Base-by-base conservation (phyloP, 2,329 filamentous ascomycete genomes). In the Epichloe aotearoae region DNA sequence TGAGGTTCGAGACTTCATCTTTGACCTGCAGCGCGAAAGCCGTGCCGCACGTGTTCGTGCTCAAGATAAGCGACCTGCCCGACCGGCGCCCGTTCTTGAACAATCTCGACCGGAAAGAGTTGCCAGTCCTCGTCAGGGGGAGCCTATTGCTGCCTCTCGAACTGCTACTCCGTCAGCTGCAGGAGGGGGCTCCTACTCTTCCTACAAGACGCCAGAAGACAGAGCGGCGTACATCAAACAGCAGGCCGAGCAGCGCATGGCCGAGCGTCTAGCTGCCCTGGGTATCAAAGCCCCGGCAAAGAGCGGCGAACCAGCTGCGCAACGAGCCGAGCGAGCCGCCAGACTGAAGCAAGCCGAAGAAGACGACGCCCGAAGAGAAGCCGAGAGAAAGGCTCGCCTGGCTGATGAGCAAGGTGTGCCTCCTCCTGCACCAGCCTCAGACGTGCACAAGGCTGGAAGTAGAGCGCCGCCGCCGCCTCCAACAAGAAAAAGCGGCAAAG, bases 1-100 rank as follows among this genome's bases (percentile, higher is more conserved):
- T 61, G 89, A 95, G 61, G 86, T 97, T 54, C 88, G 89, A 61
- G 93, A 98, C 62, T 97, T 98, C 67, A 98, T 98, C 64, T 97
- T 93, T 64, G 93, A 97, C 58, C 73, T 98, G 49, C 90, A 96
- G 65, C 82, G 91, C 54, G 86, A 83, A 55, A 94, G 88, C 65
- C 82, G 89, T 56, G 77, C 88, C 56, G 76, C 87, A 49, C 83
- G 83, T 53, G 70, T 94, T 52, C 74, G 78, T 53, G 69, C 73
- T 46, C 80, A 77, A 63, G 83, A 82, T 54, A 76, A 70, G 51
- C 72, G 73, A 26, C 66, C 70, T 19, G 66, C 72, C 5, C 72
- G 72, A 34, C 63, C 69, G 45, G 52, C 64, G 47, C 62, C 68
- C 17, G 61, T 67, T 14, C 65, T 66, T 11, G 71, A 75, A 49